phyloP scores from a whole-genome alignment of 331 rosid species.

The Stylosanthes scabra region DNA sequence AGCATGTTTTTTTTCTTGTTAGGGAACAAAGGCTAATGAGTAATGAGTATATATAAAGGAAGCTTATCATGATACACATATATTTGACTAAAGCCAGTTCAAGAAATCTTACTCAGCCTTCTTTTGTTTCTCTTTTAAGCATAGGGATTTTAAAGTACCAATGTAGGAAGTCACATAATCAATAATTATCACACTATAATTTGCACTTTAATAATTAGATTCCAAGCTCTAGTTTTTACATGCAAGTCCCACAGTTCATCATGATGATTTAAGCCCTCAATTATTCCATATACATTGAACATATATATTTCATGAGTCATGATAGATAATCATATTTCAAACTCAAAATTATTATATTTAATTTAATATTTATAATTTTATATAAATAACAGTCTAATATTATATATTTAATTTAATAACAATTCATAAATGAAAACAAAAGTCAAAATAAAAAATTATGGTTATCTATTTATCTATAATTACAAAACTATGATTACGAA shows the following conservation, averaged over 20 bases:
- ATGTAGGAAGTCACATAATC: constrained; percentile 1
- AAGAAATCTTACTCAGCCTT: constrained; percentile 15
- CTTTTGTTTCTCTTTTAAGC: not conserved
- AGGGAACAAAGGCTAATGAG: constrained; percentile 12
- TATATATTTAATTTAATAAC: too few species aligned
- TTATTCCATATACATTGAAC: constrained; percentile 3
- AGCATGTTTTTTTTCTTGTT: not conserved
- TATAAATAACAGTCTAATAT: too few species aligned
- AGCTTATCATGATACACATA: not conserved
- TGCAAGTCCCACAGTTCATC: constrained; percentile 42
- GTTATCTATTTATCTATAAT: too few species aligned
- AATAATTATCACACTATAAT: not conserved
- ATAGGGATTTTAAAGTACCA: constrained; percentile 21
- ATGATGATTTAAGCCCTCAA: constrained; percentile 14
- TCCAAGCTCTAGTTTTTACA: constrained; percentile 33
- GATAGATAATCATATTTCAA: too few species aligned
- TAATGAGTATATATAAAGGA: constrained; percentile 16
- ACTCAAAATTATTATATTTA: too few species aligned
- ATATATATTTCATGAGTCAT: too few species aligned
- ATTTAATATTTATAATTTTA: too few species aligned
- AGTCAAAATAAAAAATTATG: too few species aligned
- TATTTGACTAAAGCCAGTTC: constrained; percentile 32
- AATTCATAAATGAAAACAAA: too few species aligned
- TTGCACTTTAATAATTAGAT: constrained; percentile 31
- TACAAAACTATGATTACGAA: too few species aligned